Conservation (phyloP, 1,139 yeast genomes). For the Yamadazyma sp. region DNA sequence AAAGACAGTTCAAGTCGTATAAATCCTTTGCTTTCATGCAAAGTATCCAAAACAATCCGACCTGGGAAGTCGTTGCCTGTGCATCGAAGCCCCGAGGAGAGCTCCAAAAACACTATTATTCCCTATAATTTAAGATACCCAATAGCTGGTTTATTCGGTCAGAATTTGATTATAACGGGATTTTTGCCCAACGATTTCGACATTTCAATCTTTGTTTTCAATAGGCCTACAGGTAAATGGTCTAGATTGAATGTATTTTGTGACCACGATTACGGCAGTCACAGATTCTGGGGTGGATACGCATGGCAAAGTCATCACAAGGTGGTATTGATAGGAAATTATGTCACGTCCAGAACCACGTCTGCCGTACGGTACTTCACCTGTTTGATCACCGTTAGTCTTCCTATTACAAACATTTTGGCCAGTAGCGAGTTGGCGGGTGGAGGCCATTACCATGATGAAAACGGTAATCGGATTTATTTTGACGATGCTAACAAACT, state of each 20-base stretch:
- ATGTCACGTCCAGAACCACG: constrained; percentile 45
- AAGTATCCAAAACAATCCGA: constrained; percentile 34
- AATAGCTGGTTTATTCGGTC: constrained; percentile 60
- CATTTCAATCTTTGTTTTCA: constrained; percentile 58
- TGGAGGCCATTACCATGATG: constrained; percentile 22
- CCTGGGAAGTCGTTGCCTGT: constrained; percentile 33
- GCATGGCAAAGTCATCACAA: constrained; percentile 78
- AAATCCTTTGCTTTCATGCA: constrained; percentile 40
- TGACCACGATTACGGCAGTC: constrained; percentile 54
- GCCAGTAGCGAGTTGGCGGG: constrained; percentile 45
- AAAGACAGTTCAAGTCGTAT: constrained; percentile 16
- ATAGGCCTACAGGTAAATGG: constrained; percentile 66
- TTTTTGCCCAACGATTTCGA: constrained; percentile 53
- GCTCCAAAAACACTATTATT: constrained; percentile 8
- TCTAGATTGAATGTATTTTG: constrained; percentile 58
- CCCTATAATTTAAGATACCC: constrained; percentile 53
- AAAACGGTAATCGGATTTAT: constrained; percentile 20
- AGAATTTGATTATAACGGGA: constrained; percentile 61
- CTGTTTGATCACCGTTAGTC: constrained; percentile 54
- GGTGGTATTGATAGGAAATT: constrained; percentile 56
- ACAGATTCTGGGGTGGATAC: constrained; percentile 65
- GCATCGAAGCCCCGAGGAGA: constrained; percentile 13
- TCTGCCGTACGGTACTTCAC: constrained; percentile 63
- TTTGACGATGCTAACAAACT: constrained; percentile 15
- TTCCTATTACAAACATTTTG: constrained; percentile 64